Percentiles rank a stretch among this genome's conserved stretches.
Conservation (phyloP, 345 rosid genomes). For the Citrus trifoliata region DNA sequence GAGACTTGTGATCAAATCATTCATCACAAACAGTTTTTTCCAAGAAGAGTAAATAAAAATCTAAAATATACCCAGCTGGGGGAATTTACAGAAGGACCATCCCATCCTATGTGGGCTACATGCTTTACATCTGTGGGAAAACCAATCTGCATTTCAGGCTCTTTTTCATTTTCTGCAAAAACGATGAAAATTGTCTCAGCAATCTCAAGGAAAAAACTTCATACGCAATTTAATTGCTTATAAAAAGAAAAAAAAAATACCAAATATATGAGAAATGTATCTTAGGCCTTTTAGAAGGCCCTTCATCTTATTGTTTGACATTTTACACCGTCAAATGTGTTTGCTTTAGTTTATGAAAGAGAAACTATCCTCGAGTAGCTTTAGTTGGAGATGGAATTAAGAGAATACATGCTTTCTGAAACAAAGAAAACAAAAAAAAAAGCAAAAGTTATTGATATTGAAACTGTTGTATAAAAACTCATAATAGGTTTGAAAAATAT, state of each 20-base stretch:
- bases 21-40: background rate
- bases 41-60: background rate
- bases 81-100: conserved; percentile 49
- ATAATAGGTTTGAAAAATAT: background rate
- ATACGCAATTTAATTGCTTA: background rate
- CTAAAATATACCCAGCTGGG: conserved; percentile 59
- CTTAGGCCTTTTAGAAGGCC: conserved; percentile 72
- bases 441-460: background rate
- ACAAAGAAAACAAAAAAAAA: background rate
- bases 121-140: conserved; percentile 91
- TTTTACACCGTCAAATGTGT: background rate
- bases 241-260: conserved; percentile 21
- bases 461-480: background rate
- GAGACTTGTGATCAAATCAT: background rate
- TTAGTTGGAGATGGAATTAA: background rate
- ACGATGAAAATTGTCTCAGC: background rate
- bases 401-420: background rate
- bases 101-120: conserved; percentile 94
- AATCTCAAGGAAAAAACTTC: background rate
- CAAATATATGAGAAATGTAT: conserved; percentile 79
- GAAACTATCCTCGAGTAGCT: background rate
- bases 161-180: conserved; percentile 67
- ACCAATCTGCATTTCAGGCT: conserved; percentile 81
- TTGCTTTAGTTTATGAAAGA: background rate
- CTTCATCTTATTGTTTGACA: conserved; percentile 73